Base-by-base conservation (phyloP, 345 rosid species). In the Melastoma malabathricum region DNA sequence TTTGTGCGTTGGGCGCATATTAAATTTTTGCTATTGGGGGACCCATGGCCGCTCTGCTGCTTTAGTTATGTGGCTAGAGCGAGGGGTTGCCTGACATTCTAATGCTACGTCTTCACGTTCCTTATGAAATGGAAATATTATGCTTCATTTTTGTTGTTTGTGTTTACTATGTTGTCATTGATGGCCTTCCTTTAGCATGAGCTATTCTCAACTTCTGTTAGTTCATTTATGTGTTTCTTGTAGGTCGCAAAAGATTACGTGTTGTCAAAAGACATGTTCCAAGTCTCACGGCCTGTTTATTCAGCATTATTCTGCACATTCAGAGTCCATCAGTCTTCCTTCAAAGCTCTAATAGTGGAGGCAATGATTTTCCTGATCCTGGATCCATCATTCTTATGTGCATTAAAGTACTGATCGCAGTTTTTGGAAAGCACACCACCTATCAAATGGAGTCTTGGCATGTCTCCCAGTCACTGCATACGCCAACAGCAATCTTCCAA, bases 351-450 rank as follows among this genome's bases (percentile, higher is more conserved):
- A 58, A 45, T 50, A 48, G 67, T 53, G 46, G 51, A 45, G 60
- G 57, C 14, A 47, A 62, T 52, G 65, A 43, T 61, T 62, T 52
- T 62, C 88, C 94, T 17, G 94, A 88, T 80, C 71, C 86, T 25
- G 97, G 97, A 65, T 74, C 88, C 14, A 84, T 81, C 57, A 72
- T 85, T 67, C 90, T 87, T 56, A 84, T 84, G 95, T 82, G 88
- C 69, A 75, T 82, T 61, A 88, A 83, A 78, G 86, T 87, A 23
- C 72, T 92, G 65, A 81, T 79, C 53, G 80, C 86, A 76, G 60
- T 82, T 64, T 79, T 77, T 57, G 90, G 84, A 62, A 87, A 85
- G 64, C 81, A 61, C 54, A 75, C 78, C 52, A 57, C 75, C 59
- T 82, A 79, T 66, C 72, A 67, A 52, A 65, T 92, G 84, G 77